Base-by-base conservation (phyloP, 176 grass and related monocot genomes). In the Lolium rigidum region DNA sequence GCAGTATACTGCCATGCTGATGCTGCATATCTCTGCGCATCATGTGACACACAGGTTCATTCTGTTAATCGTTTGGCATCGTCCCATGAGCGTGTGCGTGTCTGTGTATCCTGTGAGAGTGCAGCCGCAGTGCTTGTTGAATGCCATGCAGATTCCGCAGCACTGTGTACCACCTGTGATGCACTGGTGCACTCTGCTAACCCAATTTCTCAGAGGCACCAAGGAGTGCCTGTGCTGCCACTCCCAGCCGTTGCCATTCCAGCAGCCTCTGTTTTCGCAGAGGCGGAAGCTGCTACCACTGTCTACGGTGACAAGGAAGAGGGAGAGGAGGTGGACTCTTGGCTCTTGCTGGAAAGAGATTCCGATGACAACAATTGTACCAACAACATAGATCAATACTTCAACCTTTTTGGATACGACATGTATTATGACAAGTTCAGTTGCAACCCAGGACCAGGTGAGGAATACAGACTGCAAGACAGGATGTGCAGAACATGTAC, bases 1-100 rank as follows among this genome's bases (percentile, higher is more conserved):
- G 38, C 82, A 28, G 95, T 95, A 80, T 95, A 98, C 80, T 95
- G 93, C 89, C 83, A n/a, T 22, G 91, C 95, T 12, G 93, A 98
- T 71, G 80, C 77, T 1, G 95, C 88, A 1, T 95, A 90, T 83
- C 93, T 98, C 15, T 98, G 93, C 21, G 82, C 76, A 3, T 77
- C 79, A 4, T 98, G 95, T 35, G 91, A 98, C 90, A 46, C 85
- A 37, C 80, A 81, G 46, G 91, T 95, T 83, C 95, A 98, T 9
- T 22, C 66, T 11, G 80, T 91, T 6, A 98, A 95, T 80, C 83
- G 31, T 39, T 66, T 93, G 75, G 95, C 89, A 2, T 90, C 91
- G 4, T 87, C 91, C 74, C 91, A 98, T 47, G 87, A 95, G 70
- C 80, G 93, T 11, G 95, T 95, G 79, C 87, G 62, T 11, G 86